phyloP scores from a whole-genome alignment of 164 flowering plant species.

The Umbilicus rupestris region DNA sequence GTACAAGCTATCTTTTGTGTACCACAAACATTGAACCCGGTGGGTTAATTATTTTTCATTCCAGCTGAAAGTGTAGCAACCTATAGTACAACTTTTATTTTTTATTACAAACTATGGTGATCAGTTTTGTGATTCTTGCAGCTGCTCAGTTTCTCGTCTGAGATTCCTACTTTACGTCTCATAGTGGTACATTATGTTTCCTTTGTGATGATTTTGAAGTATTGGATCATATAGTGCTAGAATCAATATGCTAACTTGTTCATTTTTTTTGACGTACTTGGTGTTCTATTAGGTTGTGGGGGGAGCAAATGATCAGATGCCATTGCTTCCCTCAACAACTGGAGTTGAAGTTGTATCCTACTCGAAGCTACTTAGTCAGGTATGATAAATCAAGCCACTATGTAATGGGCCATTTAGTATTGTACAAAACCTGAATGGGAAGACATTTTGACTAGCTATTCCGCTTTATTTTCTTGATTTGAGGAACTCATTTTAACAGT shows the following conservation, averaged over 20 bases:
- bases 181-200: constrained; percentile 41
- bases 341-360: constrained; percentile 58
- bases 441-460: no score
- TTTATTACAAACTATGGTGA: no score
- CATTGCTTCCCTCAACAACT: constrained; percentile 46
- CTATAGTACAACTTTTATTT: no score
- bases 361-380: constrained; percentile 47
- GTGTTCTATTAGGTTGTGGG: constrained; percentile 49
- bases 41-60: no score
- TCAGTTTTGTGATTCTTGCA: constrained; percentile 58
- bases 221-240: no score
- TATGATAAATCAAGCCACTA: no score
- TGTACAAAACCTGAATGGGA: no score
- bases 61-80: no score
- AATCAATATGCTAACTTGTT: no score
- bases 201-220: constrained; percentile 3
- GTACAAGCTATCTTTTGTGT: constrained; percentile 67
- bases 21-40: constrained; percentile 60
- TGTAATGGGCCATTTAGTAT: no score
- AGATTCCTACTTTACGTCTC: constrained; percentile 56
- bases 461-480: no score
- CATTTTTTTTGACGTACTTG: not conserved
- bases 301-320: constrained; percentile 54
- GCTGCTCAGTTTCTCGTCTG: constrained; percentile 59
- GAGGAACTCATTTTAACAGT: no score